Base-by-base conservation (phyloP, 805 yeast species). In the Saturnispora galanensis region DNA sequence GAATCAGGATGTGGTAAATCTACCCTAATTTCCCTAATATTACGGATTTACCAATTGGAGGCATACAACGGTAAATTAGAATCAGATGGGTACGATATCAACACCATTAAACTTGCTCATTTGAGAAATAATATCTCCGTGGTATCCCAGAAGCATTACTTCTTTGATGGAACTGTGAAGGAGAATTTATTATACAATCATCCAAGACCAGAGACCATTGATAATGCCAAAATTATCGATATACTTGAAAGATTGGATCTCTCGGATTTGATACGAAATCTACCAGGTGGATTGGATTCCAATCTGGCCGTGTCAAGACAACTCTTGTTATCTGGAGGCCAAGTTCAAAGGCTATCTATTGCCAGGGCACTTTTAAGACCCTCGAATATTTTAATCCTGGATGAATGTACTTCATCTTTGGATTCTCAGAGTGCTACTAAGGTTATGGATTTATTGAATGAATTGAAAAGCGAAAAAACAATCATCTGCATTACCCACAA, bases 1-100 rank as follows among this genome's bases (percentile, higher is more conserved):
- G 77, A 74, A 31, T 85, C 97, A 2, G 99, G 99, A 0, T 73
- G 82, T 11, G 99, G 99, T 0, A 93, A 93, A 60, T 83, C 96
- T 0, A 87, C 97, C 0, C 49, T 90, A 1, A 62, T 77, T 0
- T 66, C 71, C 1, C 52, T 89, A 10, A 50, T 89, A 0, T 60
- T 79, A 1, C 66, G 81, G 41, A 60, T 89, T 1, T 77, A 77
- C 48, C 48, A 9, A 58, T 58, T 1, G 13, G 29, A 26, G 5
- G 6, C n/a, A 12, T 18, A n/a, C 15, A 28, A 17, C 4, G 34
- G 16, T 32, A 17, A 35, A 11, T 26, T 36, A n/a, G 28, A 29
- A 10, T 10, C 38, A 50, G 62, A 82, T 8, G 77, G 73, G 0
- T 51, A 54, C 2, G 77, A 78, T 47, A 64, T 85, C 1, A 59